A percentile compares a stretch with the other conserved stretches of the same genome.
These are phyloP conservation scores for Phytophthora aleatoria DNA, from an alignment of 352 stramenopile species.

Conservation along the genomic window DNA sequence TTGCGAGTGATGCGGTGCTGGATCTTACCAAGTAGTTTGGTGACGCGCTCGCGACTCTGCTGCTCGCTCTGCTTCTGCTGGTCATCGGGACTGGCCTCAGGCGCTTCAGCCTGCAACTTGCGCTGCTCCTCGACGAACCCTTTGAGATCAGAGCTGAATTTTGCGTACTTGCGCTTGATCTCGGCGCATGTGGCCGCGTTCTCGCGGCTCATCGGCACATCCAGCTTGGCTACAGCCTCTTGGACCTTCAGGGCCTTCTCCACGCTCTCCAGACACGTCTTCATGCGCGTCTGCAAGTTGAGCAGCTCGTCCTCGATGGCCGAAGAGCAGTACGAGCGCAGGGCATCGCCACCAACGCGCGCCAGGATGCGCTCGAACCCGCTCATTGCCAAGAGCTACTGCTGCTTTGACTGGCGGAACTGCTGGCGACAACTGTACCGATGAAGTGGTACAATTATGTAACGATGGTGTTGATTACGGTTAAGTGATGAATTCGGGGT, in stretches of 20 bases:
- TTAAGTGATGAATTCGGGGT: neutral
- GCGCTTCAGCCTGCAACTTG: conserved; percentile 47
- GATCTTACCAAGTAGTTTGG: conserved; percentile 59
- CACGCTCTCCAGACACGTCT: conserved; percentile 53
- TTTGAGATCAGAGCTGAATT: conserved; percentile 51
- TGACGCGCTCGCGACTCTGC: conserved; percentile 40
- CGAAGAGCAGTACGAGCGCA: conserved; percentile 77
- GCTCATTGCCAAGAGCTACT: conserved; percentile 46
- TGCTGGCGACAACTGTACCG: neutral
- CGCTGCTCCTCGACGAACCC: conserved; percentile 65
- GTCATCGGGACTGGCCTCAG: conserved; percentile 9
- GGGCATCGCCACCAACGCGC: conserved; percentile 65
- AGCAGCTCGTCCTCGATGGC: conserved; percentile 78
- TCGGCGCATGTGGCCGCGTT: conserved; percentile 56
- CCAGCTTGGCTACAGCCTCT: conserved; percentile 61
- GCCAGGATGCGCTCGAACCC: conserved; percentile 78
- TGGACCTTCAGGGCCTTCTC: conserved; percentile 68
- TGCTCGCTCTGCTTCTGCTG: conserved; percentile 31
- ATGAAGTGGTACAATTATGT: conserved; percentile 4
- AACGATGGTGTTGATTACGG: neutral
- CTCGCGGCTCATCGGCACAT: conserved; percentile 62
- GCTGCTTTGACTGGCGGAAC: conserved; percentile 14
- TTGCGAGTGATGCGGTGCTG: conserved; percentile 72
- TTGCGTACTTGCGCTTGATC: conserved; percentile 60
- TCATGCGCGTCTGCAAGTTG: conserved; percentile 65